phyloP scores from a whole-genome alignment of 805 yeast species.

The Priceomyces medius region DNA sequence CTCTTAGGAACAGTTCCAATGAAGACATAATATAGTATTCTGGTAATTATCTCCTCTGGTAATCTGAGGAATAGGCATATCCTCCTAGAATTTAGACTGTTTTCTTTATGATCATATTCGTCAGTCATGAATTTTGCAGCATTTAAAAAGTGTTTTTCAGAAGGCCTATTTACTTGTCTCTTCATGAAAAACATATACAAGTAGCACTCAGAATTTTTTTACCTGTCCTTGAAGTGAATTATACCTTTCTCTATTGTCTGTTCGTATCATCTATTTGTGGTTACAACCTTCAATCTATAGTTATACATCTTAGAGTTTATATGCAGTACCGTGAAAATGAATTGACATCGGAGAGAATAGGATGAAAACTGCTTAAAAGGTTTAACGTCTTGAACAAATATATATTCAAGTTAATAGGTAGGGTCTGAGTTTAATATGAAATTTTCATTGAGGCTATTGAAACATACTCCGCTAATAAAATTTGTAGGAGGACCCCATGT shows the following conservation, averaged over 20 bases:
- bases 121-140: slow-evolving; percentile 6
- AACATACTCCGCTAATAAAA: slow-evolving; percentile 71
- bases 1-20: background rate
- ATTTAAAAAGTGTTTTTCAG: background rate
- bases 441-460: slow-evolving; percentile 29
- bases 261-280: background rate
- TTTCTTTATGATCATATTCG: background rate
- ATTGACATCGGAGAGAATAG: background rate
- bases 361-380: slow-evolving; percentile 2
- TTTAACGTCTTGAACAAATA: too few relatives aligned
- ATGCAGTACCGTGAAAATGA: background rate
- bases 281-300: slow-evolving; percentile 3
- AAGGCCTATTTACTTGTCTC: too few relatives aligned
- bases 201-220: too few relatives aligned
- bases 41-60: slow-evolving; percentile 11
- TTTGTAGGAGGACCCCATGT: slow-evolving; percentile 82
- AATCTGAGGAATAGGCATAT: slow-evolving; percentile 1
- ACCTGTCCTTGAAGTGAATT: background rate
- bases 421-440: slow-evolving; percentile 29
- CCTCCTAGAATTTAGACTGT: background rate
- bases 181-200: too few relatives aligned
- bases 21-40: slow-evolving; percentile 10
- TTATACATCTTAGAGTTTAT: too few relatives aligned
- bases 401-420: too few relatives aligned
- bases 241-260: background rate